These are phyloP conservation scores for Lanmaoa pseudosensibilis DNA, from an alignment of 768 basidiomycete species.

Conservation along the genomic window DNA sequence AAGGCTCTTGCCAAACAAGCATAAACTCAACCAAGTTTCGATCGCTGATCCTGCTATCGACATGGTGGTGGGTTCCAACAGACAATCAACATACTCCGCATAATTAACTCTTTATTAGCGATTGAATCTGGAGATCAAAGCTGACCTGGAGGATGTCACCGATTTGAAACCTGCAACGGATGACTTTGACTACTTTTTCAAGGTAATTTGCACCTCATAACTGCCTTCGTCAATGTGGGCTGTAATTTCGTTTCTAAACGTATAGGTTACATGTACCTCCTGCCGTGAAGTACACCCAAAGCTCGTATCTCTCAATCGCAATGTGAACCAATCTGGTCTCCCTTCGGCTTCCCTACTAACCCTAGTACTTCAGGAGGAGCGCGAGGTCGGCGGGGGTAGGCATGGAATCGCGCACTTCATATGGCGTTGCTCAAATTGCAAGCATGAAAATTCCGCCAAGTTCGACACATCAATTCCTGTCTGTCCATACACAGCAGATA, in stretches of 20 bases:
- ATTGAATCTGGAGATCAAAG: slow-evolving; percentile 68
- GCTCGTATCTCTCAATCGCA: slow-evolving; percentile 66
- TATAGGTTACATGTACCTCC: slow-evolving; percentile 73
- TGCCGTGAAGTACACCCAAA: slow-evolving; percentile 80
- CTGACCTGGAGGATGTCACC: slow-evolving; percentile 79
- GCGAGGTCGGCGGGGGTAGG: slow-evolving; percentile 64
- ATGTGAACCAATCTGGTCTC: slow-evolving; percentile 39
- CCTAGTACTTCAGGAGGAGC: slow-evolving; percentile 53
- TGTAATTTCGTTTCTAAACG: background rate
- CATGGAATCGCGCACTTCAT: slow-evolving; percentile 74
- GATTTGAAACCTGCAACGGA: slow-evolving; percentile 61
- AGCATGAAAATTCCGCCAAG: slow-evolving; percentile 79
- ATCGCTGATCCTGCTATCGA: background rate
- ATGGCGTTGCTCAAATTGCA: slow-evolving; percentile 77
- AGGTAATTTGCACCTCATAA: slow-evolving; percentile 40
- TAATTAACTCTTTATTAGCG: slow-evolving; percentile 37
- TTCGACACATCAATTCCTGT: slow-evolving; percentile 57
- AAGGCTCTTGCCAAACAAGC: slow-evolving; percentile 23
- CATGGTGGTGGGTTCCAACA: slow-evolving; percentile 52
- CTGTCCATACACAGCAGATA: slow-evolving; percentile 59
- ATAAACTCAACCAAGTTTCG: slow-evolving; percentile 19
- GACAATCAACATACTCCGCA: background rate
- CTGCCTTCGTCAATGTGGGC: slow-evolving; percentile 1
- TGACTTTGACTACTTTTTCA: slow-evolving; percentile 79
- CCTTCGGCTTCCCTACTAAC: slow-evolving; percentile 1